Conservation (phyloP, 164 flowering plant species). For the Vitis riparia region DNA sequence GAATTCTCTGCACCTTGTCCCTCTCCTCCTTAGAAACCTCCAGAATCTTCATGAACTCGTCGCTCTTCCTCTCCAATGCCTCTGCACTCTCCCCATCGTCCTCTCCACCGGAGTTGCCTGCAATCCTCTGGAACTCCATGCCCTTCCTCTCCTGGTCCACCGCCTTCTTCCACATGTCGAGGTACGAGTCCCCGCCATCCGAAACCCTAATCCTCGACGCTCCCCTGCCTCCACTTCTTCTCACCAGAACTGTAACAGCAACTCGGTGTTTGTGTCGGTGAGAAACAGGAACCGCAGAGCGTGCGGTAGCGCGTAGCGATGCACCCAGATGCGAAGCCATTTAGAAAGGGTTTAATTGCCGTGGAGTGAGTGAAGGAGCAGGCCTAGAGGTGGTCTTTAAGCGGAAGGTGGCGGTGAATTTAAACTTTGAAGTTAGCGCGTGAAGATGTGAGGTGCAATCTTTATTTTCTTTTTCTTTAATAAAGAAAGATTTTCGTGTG, state of each 20-base stretch:
- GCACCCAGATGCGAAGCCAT: slow-evolving; percentile 31
- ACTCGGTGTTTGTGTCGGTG: background rate
- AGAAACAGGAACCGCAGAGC: slow-evolving; percentile 15
- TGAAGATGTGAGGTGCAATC: background rate
- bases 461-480: too few species aligned
- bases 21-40: slow-evolving; percentile 73
- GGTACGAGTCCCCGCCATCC: slow-evolving; percentile 52
- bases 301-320: slow-evolving; percentile 19
- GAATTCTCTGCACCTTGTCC: slow-evolving; percentile 81
- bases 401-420: background rate
- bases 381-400: background rate
- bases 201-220: slow-evolving; percentile 33
- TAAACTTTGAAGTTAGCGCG: slow-evolving; percentile 6
- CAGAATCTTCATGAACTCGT: slow-evolving; percentile 70
- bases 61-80: slow-evolving; percentile 61
- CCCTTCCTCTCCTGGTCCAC: slow-evolving; percentile 54
- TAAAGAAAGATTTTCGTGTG: too few species aligned
- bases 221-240: background rate
- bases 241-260: background rate
- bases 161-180: slow-evolving; percentile 85
- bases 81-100: slow-evolving; percentile 16
- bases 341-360: background rate
- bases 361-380: slow-evolving; percentile 12
- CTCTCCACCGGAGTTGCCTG: slow-evolving; percentile 21
- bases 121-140: slow-evolving; percentile 55